phyloP scores from a whole-genome alignment of 2,329 filamentous ascomycete species.

The Xenoacremonium recifei region DNA sequence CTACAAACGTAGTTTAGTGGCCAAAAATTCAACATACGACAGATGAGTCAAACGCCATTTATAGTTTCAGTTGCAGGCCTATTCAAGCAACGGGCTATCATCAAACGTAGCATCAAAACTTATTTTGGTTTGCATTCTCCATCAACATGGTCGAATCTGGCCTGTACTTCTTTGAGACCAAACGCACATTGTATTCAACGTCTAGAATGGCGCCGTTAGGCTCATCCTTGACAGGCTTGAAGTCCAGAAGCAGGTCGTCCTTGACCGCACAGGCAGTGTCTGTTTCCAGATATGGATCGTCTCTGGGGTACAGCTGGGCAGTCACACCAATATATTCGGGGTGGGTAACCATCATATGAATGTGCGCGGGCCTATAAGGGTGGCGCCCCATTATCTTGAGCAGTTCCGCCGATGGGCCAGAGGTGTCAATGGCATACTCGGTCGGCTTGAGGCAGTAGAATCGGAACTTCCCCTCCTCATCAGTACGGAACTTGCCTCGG shows the following conservation, averaged over 20 bases:
- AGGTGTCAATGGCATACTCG: constrained; percentile 67
- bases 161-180: constrained; percentile 46
- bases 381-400: constrained; percentile 47
- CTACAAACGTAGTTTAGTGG: too few species aligned
- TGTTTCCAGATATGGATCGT: constrained; percentile 59
- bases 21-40: too few species aligned
- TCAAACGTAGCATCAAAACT: too few species aligned
- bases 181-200: constrained; percentile 42
- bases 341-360: constrained; percentile 55
- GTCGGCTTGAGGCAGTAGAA: constrained; percentile 77
- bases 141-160: constrained; percentile 24
- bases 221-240: constrained; percentile 43
- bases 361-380: constrained; percentile 49
- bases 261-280: constrained; percentile 53
- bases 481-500: constrained; percentile 71
- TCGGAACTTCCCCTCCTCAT: constrained; percentile 67
- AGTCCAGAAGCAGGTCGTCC: constrained; percentile 49
- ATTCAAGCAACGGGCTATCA: too few species aligned
- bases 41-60: too few species aligned
- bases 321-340: constrained; percentile 69
- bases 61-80: too few species aligned
- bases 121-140: constrained; percentile 28
- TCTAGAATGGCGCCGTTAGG: constrained; percentile 35
- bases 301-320: constrained; percentile 73
- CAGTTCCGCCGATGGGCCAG: constrained; percentile 48